These are phyloP conservation scores for Cyberlindnera bimundalis DNA, from an alignment of 805 yeast genomes.

Conservation along the genomic window DNA sequence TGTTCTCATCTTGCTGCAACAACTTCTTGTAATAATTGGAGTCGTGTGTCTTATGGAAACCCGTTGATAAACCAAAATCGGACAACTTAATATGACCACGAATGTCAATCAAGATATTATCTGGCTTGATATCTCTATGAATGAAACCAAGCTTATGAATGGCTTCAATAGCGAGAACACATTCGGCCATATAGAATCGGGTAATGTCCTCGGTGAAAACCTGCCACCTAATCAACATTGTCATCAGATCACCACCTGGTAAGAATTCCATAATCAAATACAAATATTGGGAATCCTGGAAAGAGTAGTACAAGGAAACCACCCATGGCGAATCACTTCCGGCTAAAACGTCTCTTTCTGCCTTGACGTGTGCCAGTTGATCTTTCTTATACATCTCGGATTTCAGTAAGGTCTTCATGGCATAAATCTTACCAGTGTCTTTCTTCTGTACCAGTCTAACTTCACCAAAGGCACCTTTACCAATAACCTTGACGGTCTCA, in stretches of 20 bases:
- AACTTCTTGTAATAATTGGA: conserved; percentile 85
- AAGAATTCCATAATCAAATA: conserved; percentile 98
- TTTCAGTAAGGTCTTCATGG: conserved; percentile 86
- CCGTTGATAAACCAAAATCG: conserved; percentile 97
- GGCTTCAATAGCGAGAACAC: conserved; percentile 94
- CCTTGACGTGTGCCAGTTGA: conserved; percentile 91
- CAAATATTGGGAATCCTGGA: conserved; percentile 87
- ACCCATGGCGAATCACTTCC: conserved; percentile 96
- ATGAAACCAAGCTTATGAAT: conserved; percentile 93
- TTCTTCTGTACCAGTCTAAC: conserved; percentile 91
- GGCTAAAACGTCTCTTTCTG: conserved; percentile 94
- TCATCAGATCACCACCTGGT: conserved; percentile 98
- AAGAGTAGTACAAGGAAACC: conserved; percentile 89
- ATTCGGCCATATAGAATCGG: conserved; percentile 90
- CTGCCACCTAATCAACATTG: conserved; percentile 90
- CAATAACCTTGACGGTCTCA: conserved; percentile 95
- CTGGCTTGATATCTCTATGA: conserved; percentile 97
- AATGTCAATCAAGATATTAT: conserved; percentile 85
- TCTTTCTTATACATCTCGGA: conserved; percentile 81
- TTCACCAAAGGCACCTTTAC: conserved; percentile 99
- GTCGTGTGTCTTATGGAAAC: conserved; percentile 87
- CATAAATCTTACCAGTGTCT: conserved; percentile 94
- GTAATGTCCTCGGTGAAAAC: conserved; percentile 93
- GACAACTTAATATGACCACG: conserved; percentile 88
- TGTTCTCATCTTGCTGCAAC: conserved; percentile 59